Evolutionary conservation across 129 eudicot genomes (phyloP), one percentile per base, ranked within the genome.

Genomic region (Escallonia rubra): DNA sequence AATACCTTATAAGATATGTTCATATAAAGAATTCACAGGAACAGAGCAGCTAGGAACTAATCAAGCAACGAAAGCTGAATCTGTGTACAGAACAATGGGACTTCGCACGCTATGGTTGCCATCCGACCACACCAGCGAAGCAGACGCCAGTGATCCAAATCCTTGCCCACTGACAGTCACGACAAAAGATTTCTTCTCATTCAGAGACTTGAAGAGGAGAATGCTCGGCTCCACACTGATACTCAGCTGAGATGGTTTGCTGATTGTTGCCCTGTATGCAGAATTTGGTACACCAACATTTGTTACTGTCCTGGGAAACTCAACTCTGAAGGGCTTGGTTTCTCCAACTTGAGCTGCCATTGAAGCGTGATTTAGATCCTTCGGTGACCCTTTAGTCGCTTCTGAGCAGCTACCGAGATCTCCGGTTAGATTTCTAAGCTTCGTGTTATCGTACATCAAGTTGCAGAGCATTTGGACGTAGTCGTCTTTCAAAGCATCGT

Each of bases 331-430:
- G 23, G 67, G 34, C 10, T 42, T 4, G 2, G 23, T 11, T 15
- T 57, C 4, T 6, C 51, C 56, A 13, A 74, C 45, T 8, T 48
- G 55, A 53, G 16, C 70, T 15, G 79, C 38, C 78, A 74, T 39
- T 23, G 84, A 63, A 15, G 84, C 84, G 64, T 79, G 79, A 41
- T 79, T 83, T 5, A 79, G 50, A 34, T 79, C 79, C 57, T 15
- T 81, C 8, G 65, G 50, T 3, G 66, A 38, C 10, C 39, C 48
- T 8, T 13, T 14, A 13, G n/a, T 6, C 15, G 43, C 67, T 42
- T 7, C 41, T 34, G 68, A 51, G 52, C 79, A 74, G 69, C 44
- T 51, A 65, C 10, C 57, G 40, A 61, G 68, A 5, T 6, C 69
- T 50, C 62, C 59, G 58, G 67, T 52, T 23, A 46, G 62, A 65